Base-by-base conservation (phyloP, 805 yeast species). In the Saccharomycopsis selenospora region DNA sequence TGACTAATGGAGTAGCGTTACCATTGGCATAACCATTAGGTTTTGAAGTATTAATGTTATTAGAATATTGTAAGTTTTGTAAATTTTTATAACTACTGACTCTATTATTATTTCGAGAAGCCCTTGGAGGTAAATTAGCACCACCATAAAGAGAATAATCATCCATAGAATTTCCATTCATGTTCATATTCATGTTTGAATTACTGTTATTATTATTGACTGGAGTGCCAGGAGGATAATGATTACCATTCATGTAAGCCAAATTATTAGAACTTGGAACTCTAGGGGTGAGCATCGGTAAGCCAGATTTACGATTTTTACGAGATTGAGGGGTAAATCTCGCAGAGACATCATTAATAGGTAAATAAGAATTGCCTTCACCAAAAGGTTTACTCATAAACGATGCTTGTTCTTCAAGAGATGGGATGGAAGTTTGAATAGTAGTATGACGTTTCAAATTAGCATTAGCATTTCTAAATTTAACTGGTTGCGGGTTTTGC, bases 251-350 rank as follows among this genome's bases (percentile, higher is more conserved):
- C 50, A 47, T 47, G 22, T 42, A 10, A n/a, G 50, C 45, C 29
- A 47, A 42, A 22, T 47, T 45, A 10, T 38, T 45, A 4, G 48
- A 47, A 27, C 45, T 40, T n/a, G 45, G 25, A 8, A 42, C 47
- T n/a, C 51, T 33, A 23, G 36, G 43, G 8, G 46, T 27, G 13
- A 44, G 42, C 46, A 52, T 47, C 23, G 51, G 51, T 45, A 53
- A 43, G 18, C 57, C 54, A 20, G 75, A 69, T 51, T 68, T 70
- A 53, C 77, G 63, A 50, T 69, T 69, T 59, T 72, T 72, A 55
- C 76, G 62, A 3, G 71, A 66, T n/a, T 76, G 67, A 30, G 71
- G 69, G 49, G 48, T 51, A 40, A 52, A 50, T 28, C 53, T 40
- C 3, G 48, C 13, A 6, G 51, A 42, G 3, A 52, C 51, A 29